Evolutionary conservation across 106 monocot species (phyloP).

Genomic region (Narthecium ossifragum): DNA sequence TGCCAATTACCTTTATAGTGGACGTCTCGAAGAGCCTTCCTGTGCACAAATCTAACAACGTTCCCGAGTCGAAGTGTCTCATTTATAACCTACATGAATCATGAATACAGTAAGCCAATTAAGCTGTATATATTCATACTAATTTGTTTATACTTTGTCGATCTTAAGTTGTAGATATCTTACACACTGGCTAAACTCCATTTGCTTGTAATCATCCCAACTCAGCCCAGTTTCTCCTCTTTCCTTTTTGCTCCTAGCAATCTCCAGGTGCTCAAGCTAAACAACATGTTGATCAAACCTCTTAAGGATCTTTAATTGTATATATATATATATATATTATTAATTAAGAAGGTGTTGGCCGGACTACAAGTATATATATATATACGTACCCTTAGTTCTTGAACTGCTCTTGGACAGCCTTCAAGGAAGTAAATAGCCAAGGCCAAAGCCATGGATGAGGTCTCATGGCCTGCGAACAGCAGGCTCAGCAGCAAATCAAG

Average conservation of each 20-base stretch:
- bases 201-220: constrained; percentile 90
- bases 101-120: background rate
- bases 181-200: constrained; percentile 92
- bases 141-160: background rate
- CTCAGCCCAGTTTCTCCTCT: constrained; percentile 37
- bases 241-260: constrained; percentile 21
- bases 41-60: constrained; percentile 75
- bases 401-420: constrained; percentile 49
- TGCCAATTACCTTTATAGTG: constrained; percentile 49
- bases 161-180: background rate
- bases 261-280: constrained; percentile 2
- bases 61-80: constrained; percentile 89
- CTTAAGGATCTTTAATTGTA: no score
- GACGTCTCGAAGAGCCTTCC: constrained; percentile 59
- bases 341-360: no score
- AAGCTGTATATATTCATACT: background rate
- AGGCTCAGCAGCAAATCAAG: constrained; percentile 84
- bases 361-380: background rate
- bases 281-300: no score
- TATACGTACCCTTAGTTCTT: constrained; percentile 44
- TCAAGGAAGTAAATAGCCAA: constrained; percentile 73
- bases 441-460: constrained; percentile 73
- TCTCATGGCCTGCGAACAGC: constrained; percentile 95
- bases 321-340: no score
- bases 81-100: constrained; percentile 62